Evolutionary conservation across 345 rosid genomes (phyloP).

Genomic region (Rhizophora apiculata): DNA sequence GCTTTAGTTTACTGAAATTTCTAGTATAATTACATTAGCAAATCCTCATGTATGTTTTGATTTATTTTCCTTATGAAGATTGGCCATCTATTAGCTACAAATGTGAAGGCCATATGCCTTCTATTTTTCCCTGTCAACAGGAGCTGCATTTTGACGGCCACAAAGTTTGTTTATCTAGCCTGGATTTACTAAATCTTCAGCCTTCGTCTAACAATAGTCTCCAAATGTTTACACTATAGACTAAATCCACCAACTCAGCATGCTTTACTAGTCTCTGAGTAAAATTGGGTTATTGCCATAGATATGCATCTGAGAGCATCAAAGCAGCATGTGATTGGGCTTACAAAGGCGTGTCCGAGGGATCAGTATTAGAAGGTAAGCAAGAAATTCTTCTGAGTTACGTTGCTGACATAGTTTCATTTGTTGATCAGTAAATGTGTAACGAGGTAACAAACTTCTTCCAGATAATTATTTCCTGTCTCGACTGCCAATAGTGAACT

Average conservation of each 20-base stretch:
- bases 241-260: too few relatives aligned
- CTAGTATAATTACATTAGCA: not conserved
- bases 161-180: too few relatives aligned
- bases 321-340: conserved; percentile 90
- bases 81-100: too few relatives aligned
- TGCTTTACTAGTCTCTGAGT: not conserved
- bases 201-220: too few relatives aligned
- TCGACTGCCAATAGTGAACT: conserved; percentile 56
- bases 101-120: too few relatives aligned
- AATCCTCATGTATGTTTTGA: too few relatives aligned
- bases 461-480: conserved; percentile 78
- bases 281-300: conserved; percentile 18
- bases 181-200: too few relatives aligned
- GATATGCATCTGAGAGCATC: conserved; percentile 83
- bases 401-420: not conserved
- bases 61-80: too few relatives aligned
- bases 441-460: conserved; percentile 7
- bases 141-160: too few relatives aligned
- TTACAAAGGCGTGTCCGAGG: conserved; percentile 63
- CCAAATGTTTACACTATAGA: too few relatives aligned
- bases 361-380: conserved; percentile 57
- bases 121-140: too few relatives aligned
- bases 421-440: not conserved
- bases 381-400: not conserved
- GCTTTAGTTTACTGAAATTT: not conserved